Evolutionary conservation across 106 monocot genomes (phyloP), one percentile per base, ranked within the genome.

Genomic region (Triglochin maritima): DNA sequence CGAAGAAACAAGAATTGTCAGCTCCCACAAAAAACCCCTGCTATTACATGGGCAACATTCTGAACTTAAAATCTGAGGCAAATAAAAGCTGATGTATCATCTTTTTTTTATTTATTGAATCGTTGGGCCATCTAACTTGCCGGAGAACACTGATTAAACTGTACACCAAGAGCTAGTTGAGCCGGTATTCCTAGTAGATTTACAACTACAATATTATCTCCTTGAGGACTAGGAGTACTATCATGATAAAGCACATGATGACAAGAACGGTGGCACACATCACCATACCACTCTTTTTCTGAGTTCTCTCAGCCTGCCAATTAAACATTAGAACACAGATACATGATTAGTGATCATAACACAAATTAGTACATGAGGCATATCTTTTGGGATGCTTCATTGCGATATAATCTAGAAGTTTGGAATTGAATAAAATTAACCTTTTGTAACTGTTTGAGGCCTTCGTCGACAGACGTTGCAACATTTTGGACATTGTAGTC

Each of bases 401-500:
- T 29, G 29, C 29, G 29, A 29, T 29, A 29, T 29, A n/a, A 12
- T 15, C n/a, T 15, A 62, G 41, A n/a, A 17, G 2, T 44, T 8
- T 66, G 49, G 16, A 15, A 65, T 49, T 29, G 15, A 16, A 4
- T 44, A 44, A 50, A 11, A 60, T 5, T 7, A 71, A 95, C 95
- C 95, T 84, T 95, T 57, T 86, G 73, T 52, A 95, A 67, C 71
- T 90, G 87, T 68, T 95, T 95, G 55, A 76, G 88, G 14, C 95
- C 95, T 54, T 89, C 87, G 65, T 90, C 95, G 4, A 95, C 90
- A 45, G 90, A 81, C 71, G 79, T 56, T 66, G 90, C 81, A 72
- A 95, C 95, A 75, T 90, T 87, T 69, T 95, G 95, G 57, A 95
- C 72, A 56, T 95, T 90, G 57, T 90, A 87, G 56, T 95, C 95